Conservation (phyloP, 73 alveolate genomes). For the Diophrys sp. region DNA sequence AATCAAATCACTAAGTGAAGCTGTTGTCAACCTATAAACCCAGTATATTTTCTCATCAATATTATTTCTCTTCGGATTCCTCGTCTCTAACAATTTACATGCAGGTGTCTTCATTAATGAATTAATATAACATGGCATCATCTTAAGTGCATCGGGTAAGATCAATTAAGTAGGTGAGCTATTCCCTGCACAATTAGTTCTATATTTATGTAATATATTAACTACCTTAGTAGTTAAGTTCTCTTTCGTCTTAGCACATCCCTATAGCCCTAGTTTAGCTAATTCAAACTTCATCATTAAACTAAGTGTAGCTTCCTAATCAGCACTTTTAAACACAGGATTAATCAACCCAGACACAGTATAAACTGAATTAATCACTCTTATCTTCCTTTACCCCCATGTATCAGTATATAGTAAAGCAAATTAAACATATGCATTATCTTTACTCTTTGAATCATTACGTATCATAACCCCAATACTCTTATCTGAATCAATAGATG, state of each 20-base stretch:
- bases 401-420: conserved; percentile 68
- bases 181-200: conserved; percentile 57
- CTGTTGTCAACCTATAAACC: conserved; percentile 36
- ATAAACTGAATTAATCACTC: conserved; percentile 60
- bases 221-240: conserved; percentile 47
- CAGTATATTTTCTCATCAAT: conserved; percentile 61
- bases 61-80: conserved; percentile 16
- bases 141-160: conserved; percentile 62
- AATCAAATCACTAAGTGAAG: conserved; percentile 48
- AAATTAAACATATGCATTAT: conserved; percentile 58
- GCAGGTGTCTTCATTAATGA: conserved; percentile 50
- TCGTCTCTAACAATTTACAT: conserved; percentile 15
- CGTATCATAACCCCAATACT: conserved; percentile 55
- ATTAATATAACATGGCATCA: conserved; percentile 51
- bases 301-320: conserved; percentile 55
- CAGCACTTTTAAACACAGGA: conserved; percentile 58
- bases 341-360: conserved; percentile 49
- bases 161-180: conserved; percentile 62
- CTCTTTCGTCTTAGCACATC: conserved; percentile 46
- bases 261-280: conserved; percentile 24
- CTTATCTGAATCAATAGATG: conserved; percentile 70
- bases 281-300: conserved; percentile 31
- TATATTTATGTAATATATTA: conserved; percentile 40
- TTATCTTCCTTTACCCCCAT: conserved; percentile 58
- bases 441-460: conserved; percentile 58